Base-by-base conservation (phyloP, 352 stramenopile genomes). In the Lagenidium giganteum region DNA sequence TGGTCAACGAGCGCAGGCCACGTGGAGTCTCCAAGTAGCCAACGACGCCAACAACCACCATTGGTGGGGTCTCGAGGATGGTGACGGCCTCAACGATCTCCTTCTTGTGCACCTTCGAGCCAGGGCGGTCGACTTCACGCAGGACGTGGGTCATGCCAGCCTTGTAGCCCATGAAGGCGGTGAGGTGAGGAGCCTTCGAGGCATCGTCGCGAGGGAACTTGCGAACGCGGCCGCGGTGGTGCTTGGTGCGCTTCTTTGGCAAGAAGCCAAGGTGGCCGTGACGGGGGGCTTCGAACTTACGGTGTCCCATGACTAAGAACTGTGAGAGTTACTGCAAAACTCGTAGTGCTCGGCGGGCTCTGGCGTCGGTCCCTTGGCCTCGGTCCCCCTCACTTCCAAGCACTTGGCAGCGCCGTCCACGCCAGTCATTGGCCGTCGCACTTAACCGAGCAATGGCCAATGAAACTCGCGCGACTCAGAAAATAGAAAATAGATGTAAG, bases 111-210 rank as follows among this genome's bases (percentile, higher is more conserved):
- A 98, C 82, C 74, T 99, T 97, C 24, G 96, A 98, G 60, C 97
- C 97, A 21, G 96, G 93, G 68, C 95, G 89, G 72, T 99, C 96
- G 18, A 99, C 92, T 52, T 97, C 93, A 62, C 96, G 92, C 49
- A 98, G 78, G 58, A 98, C 96, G 84, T 99, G 97, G 53, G 97
- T 99, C 97, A 99, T 99, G 65, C 97, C 97, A 40, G 97, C 97
- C 87, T 99, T 99, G 93, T 98, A 99, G 64, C 87, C 96, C 79
- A 98, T 97, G 85, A 99, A 99, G 52, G 97, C 96, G 27, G 97
- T 99, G 22, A 99, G 85, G 71, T 99, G 96, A 47, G 72, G 73
- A 36, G 81, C 73, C 75, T 97, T 97, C 47, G 83, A 83, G 28
- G 81, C 61, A 58, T 98, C 95, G 73, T 99, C 97, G 57, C 83